Evolutionary conservation across 2,329 filamentous ascomycete species (phyloP).

Genomic region (Clarireedia homoeocarpa): DNA sequence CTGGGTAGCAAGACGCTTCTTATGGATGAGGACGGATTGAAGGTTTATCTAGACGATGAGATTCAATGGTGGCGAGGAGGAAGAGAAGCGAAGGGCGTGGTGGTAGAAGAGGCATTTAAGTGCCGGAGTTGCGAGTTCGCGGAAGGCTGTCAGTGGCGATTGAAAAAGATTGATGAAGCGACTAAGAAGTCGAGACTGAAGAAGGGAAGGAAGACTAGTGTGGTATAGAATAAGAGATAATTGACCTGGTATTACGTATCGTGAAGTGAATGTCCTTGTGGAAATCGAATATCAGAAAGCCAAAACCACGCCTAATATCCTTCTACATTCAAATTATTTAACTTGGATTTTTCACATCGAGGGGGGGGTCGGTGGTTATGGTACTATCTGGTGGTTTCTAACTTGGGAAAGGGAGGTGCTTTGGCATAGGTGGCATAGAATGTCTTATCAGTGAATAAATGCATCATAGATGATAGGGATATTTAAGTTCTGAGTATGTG

Average conservation of each 20-base stretch:
- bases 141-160: slow-evolving; percentile 70
- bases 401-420: too few species aligned
- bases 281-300: too few species aligned
- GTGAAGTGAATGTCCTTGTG: slow-evolving; percentile 3
- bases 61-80: slow-evolving; percentile 87
- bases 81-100: slow-evolving; percentile 64
- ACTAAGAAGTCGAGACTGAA: slow-evolving; percentile 19
- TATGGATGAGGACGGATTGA: slow-evolving; percentile 56
- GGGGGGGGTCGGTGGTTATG: too few species aligned
- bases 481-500: too few species aligned
- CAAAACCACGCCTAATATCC: too few species aligned
- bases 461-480: too few species aligned
- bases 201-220: slow-evolving; percentile 9
- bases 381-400: too few species aligned
- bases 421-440: too few species aligned
- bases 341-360: too few species aligned
- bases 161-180: slow-evolving; percentile 56
- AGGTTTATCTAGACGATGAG: slow-evolving; percentile 58
- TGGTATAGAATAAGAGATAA: slow-evolving; percentile 1
- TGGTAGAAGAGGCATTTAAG: slow-evolving; percentile 80
- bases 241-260: slow-evolving; percentile 10
- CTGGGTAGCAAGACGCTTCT: slow-evolving; percentile 54
- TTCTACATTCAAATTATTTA: too few species aligned
- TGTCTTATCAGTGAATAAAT: too few species aligned
- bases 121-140: slow-evolving; percentile 79